Evolutionary conservation across 2,329 filamentous ascomycete genomes (phyloP), one percentile per base, ranked within the genome.

Genomic region (Metarhizium album): DNA sequence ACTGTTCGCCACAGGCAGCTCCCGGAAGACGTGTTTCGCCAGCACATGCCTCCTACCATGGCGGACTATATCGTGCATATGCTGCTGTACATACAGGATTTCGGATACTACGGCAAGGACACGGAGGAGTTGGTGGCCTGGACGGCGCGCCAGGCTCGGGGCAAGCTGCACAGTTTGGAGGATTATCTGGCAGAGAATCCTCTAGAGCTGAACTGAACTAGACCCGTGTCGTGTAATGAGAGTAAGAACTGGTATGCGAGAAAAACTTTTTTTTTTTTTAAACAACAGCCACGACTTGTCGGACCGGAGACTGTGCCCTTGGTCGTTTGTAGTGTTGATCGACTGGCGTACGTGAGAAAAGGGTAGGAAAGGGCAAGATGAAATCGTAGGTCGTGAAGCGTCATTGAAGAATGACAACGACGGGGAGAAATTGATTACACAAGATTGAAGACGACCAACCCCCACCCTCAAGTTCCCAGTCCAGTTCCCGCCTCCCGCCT

Each of bases 1-100:
- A 58, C 52, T 1, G 58, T 65, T 13, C 45, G 49, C 2, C 60
- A 54, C 45, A 57, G 59, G 45, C 52, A 61, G 31, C 48, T 59
- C 1, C 42, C 58, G 1, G 11, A 47, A 0, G 56, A 61, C 8
- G 56, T 59, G 1, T 61, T 62, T 38, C 37, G 27, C 5, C 50
- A 54, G 20, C 42, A 9, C 2, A 6, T 61, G 8, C 53, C 59
- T 0, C 35, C 55, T 1, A 37, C 54, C 1, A 38, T 46, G 11
- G 33, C 49, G 7, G 55, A 60, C 2, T 42, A 56, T 1, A 60
- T 52, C 8, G 24, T 42, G 0, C 46, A 59, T 2, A 53, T 18
- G 0, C 50, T 59, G 0, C 13, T 46, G 5, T 50, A 46, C 45
- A 1, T 46, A 1, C 54, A 59, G 9, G 58, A 61, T 24, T 58